These are phyloP conservation scores for Pichia insulana DNA, from an alignment of 805 yeast genomes.

Conservation along the genomic window DNA sequence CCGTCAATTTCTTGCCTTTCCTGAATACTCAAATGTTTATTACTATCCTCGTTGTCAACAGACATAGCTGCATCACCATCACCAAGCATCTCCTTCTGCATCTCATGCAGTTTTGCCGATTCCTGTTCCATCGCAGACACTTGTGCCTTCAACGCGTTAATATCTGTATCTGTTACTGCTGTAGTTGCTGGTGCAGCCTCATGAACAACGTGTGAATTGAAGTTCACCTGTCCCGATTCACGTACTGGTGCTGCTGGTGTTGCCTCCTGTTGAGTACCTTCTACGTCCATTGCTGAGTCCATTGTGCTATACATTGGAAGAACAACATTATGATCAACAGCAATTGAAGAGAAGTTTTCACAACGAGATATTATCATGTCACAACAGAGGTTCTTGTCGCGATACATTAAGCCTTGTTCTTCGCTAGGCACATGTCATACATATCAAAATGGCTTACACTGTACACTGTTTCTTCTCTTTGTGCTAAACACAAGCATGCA, in stretches of 20 bases:
- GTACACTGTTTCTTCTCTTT: neutral
- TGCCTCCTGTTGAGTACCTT: neutral
- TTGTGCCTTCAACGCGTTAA: constrained; percentile 32
- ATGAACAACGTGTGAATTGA: neutral
- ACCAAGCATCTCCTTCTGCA: constrained; percentile 34
- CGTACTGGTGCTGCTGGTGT: neutral
- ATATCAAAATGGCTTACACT: too few species aligned
- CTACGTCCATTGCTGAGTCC: neutral
- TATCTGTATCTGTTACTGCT: constrained; percentile 14
- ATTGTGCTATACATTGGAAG: neutral
- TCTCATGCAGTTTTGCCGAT: constrained; percentile 49
- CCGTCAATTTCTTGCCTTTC: constrained; percentile 61
- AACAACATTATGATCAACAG: too few species aligned
- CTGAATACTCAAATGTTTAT: constrained; percentile 12
- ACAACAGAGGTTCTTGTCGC: too few species aligned
- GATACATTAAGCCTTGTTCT: too few species aligned
- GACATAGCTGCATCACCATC: constrained; percentile 1
- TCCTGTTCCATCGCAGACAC: constrained; percentile 54
- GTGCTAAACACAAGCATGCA: neutral
- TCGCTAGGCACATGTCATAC: too few species aligned
- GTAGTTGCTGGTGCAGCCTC: constrained; percentile 2
- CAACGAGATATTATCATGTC: too few species aligned
- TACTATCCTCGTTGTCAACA: constrained; percentile 4
- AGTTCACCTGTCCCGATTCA: neutral
- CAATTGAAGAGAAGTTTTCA: too few species aligned